These are phyloP conservation scores for Serpula lacrymans DNA, from an alignment of 768 basidiomycete species.

Conservation along the genomic window DNA sequence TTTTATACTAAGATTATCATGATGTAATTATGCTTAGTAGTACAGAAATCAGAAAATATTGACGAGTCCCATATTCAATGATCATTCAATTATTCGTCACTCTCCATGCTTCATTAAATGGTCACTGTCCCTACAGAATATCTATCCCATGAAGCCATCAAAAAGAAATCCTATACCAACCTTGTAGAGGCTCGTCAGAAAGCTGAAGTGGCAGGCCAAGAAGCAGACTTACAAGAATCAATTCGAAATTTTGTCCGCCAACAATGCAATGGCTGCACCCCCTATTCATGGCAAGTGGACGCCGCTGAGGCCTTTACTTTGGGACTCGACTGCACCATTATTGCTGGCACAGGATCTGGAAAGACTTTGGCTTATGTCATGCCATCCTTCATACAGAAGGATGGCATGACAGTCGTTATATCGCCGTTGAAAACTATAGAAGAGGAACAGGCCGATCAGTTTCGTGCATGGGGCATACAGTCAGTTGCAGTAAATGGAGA, in stretches of 20 bases:
- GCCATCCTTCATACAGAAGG: conserved; percentile 37
- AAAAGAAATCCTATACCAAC: conserved; percentile 4
- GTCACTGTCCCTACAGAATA: conserved; percentile 6
- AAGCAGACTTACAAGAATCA: no score
- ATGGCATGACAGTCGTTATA: conserved; percentile 12
- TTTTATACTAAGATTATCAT: no score
- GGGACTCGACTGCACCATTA: conserved; percentile 1
- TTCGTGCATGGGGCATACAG: conserved; percentile 26
- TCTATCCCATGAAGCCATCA: conserved; percentile 2
- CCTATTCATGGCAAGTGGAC: conserved; percentile 12
- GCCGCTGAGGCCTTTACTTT: conserved; percentile 7
- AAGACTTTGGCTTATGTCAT: conserved; percentile 97
- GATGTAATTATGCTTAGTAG: no score
- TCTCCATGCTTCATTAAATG: no score
- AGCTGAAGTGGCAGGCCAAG: conserved; percentile 5
- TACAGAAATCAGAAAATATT: no score
- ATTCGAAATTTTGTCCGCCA: no score
- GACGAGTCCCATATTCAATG: no score
- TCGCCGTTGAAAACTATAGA: conserved; percentile 17
- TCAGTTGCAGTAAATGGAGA: conserved; percentile 15
- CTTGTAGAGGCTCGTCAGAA: conserved; percentile 8
- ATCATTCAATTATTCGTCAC: no score
- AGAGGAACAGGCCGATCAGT: conserved; percentile 14
- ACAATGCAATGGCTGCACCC: conserved; percentile 1
- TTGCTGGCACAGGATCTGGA: conserved; percentile 76